Base-by-base conservation (phyloP, 441 rosid species). In the Brassica hybrid region DNA sequence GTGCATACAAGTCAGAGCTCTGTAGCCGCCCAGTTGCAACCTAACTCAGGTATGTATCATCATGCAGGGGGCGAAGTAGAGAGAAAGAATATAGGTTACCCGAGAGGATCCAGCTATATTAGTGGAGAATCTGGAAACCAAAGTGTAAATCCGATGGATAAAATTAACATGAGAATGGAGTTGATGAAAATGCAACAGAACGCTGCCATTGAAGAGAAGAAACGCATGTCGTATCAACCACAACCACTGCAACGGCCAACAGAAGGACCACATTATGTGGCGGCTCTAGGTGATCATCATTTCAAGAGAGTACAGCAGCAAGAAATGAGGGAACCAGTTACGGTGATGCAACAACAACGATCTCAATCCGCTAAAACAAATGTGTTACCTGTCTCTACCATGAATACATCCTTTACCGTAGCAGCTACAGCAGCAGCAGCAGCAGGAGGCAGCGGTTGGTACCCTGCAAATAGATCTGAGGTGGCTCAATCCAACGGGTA, bases 301-400 rank as follows among this genome's bases (percentile, higher is more conserved):
- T 79, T 80, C 25, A 94, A 83, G 83, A 86, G 80, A 74, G 80
- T 79, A 73, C 91, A 86, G 69, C 91, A 86, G 71, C 82, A 85
- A 67, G 81, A 87, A 36, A 82, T 88, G 56, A 86, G 93, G 86
- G 96, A 94, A 72, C 94, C 97, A 1, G 87, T 86, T 50, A 78
- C 82, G 61, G 58, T 84, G 90, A 94, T 80, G 80, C 83, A 76
- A 45, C 75, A 58, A 45, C 97, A 90, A 82, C 88, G 91, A 41
- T 83, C 92, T 48, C 97, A 89, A 76, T 85, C 96, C 19, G 73
- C 86, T 70, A 89, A 82, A 80, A 45, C 84, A 56, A 90, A 85
- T 79, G 90, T 79, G 81, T 69, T 84, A 73, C 88, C 93, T 27
- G 83, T 80, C 60, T 76, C 87, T 61, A 83, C 84, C 79, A 84